Base-by-base conservation (phyloP, 2,329 filamentous ascomycete species). In the Cladobotryum protrusum region DNA sequence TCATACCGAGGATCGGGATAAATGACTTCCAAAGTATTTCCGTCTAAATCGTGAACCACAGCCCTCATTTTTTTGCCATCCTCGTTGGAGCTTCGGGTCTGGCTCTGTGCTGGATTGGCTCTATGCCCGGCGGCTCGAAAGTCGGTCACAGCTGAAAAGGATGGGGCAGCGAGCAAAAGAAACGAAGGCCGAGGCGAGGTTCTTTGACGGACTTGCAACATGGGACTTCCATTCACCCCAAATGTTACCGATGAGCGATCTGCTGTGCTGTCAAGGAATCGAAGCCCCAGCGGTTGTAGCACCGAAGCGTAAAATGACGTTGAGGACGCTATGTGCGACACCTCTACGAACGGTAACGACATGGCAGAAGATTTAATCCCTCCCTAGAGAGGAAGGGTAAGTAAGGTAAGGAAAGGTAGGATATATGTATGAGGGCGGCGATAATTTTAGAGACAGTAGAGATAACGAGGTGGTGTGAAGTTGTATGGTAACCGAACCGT, bases 301-400 rank as follows among this genome's bases (percentile, higher is more conserved):
- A 89, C 77, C 54, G 86, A 80, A 18, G 90, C 80, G 68, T 89
- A 95, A 73, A 95, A 95, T 7, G 89, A 93, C 45, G 86, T 82
- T 3, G 89, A 87, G 34, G 84, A 82, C 48, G 89, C 81, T 48
- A 95, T 81, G 67, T 91, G 84, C 53, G 83, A 84, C 62, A 95
- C 89, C 63, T 81, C 74, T 57, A 82, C 62, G 56, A 74, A 73
- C 44, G 79, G 77, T 55, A 76, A 62, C 65, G 72, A 71, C 57
- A 65, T 63, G 47, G 43, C 57, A 47, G 53, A 9, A 29, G 24
- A 29, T 29, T 29, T 29, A 29, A 29, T 29, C 24, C 24, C 24
- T 56, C 24, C 11, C 11, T 29, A 9, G 24, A 9, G 24, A 29
- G 6, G 11, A 29, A 29, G 24, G 24, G 24, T 8, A 29, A 29